Evolutionary conservation across 2,329 filamentous ascomycete species (phyloP).

Genomic region (Chaetomiaceae sp.): DNA sequence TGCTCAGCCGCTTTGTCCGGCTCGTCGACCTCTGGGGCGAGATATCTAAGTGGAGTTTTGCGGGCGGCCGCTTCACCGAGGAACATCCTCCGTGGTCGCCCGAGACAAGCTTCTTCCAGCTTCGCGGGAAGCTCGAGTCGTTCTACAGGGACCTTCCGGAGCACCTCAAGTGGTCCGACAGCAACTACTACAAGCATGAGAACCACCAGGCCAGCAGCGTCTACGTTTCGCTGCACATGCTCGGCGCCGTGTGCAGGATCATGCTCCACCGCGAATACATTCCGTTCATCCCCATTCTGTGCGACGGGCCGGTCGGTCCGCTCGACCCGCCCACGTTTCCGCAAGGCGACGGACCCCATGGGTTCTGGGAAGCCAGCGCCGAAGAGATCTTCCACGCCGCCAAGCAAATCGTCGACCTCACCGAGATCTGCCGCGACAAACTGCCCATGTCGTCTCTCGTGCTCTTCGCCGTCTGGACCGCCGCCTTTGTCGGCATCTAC

Average conservation of each 20-base stretch:
- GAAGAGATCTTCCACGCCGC: slow-evolving; percentile 59
- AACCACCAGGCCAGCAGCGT: slow-evolving; percentile 58
- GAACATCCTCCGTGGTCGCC: slow-evolving; percentile 55
- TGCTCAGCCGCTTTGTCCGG: slow-evolving; percentile 50
- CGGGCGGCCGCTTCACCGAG: slow-evolving; percentile 48
- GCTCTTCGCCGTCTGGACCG: slow-evolving; percentile 63
- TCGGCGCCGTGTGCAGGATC: slow-evolving; percentile 61
- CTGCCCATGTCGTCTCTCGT: slow-evolving; percentile 65
- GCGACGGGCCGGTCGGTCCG: slow-evolving; percentile 47
- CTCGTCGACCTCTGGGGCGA: slow-evolving; percentile 57
- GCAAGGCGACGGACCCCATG: slow-evolving; percentile 42
- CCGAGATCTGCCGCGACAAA: slow-evolving; percentile 57
- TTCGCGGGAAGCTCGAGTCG: slow-evolving; percentile 47
- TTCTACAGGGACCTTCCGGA: slow-evolving; percentile 53
- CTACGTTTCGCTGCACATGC: slow-evolving; percentile 63
- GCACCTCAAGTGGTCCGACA: slow-evolving; percentile 53
- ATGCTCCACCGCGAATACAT: slow-evolving; percentile 66
- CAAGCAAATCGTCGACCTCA: slow-evolving; percentile 59
- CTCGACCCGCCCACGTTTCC: slow-evolving; percentile 55
- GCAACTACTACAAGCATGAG: slow-evolving; percentile 63
- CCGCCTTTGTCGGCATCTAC: slow-evolving; percentile 63
- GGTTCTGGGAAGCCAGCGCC: slow-evolving; percentile 61
- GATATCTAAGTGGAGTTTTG: slow-evolving; percentile 53
- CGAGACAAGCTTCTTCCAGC: slow-evolving; percentile 49
- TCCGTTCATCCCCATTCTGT: slow-evolving; percentile 60